phyloP scores from a whole-genome alignment of 192 early-diverging fungal genomes.

The Coemansia sp. region DNA sequence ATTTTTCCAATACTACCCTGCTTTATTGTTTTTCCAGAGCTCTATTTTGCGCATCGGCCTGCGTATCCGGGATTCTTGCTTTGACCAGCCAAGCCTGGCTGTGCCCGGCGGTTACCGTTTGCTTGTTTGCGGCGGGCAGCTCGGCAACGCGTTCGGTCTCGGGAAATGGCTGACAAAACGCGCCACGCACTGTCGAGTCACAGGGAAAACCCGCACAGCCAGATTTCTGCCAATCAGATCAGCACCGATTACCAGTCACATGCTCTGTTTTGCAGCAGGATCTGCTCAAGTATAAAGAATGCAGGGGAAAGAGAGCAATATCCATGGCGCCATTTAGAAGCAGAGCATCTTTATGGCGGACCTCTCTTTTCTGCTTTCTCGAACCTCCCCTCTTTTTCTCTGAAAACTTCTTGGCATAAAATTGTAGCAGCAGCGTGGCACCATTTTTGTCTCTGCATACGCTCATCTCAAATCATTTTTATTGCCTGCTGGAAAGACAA shows the following conservation, averaged over 20 bases:
- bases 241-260: neutral
- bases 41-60: constrained; percentile 3
- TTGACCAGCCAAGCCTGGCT: neutral
- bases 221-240: neutral
- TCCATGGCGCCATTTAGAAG: neutral
- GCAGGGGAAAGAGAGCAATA: neutral
- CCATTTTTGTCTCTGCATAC: neutral
- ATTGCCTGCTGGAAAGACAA: neutral
- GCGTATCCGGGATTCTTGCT: neutral
- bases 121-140: neutral
- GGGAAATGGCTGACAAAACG: neutral
- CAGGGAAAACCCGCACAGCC: neutral
- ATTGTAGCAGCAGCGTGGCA: neutral
- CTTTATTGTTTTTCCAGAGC: neutral
- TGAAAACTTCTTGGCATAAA: constrained; percentile 6
- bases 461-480: constrained; percentile 1
- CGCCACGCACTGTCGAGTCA: neutral
- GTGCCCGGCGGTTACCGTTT: neutral
- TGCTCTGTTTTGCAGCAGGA: neutral
- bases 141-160: neutral
- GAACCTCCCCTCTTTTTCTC: neutral
- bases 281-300: constrained; percentile 1
- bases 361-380: constrained; percentile 2
- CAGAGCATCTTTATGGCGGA: neutral
- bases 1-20: neutral